Base-by-base conservation (phyloP, 2,329 filamentous ascomycete species). In the Thielaviopsis punctulata region DNA sequence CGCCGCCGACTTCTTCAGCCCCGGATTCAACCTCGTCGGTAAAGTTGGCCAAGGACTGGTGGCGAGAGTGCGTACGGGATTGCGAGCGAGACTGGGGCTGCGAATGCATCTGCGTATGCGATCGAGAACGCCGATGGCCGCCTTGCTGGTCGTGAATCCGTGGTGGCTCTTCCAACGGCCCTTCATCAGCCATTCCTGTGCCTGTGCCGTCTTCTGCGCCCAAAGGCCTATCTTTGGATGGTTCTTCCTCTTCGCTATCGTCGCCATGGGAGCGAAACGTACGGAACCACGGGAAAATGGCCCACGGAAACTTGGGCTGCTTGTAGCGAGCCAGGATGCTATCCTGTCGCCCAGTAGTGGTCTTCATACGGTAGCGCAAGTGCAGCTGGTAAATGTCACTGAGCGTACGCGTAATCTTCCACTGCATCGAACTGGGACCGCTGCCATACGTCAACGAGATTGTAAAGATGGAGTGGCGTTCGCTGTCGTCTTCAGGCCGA, bases 361-460 rank as follows among this genome's bases (percentile, higher is more conserved):
- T 77, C 55, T 89, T 83, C 51, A 94, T 73, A 63, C 92, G 94
- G 73, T 96, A 98, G 60, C 93, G 89, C 61, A 88, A 73, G 66
- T 98, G 92, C 33, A 98, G 71, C 60, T 95, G 94, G 59, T 86
- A 79, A 59, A 98, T 95, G 63, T 98, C 92, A 59, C 80, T 76
- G 39, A 96, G 76, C 9, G 86, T 89, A 51, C 92, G 78, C 60
- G 87, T 81, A 54, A 98, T 86, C 18, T 86, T 82, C 92, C 92
- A 98, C 62, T 86, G 86, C 93, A 98, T 96, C 53, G 92, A 78
- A 52, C 90, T 95, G 52, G 92, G 79, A 0, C 92, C 93, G 62
- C 86, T 96, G 13, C 92, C 92, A 63, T 98, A 98, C 63, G 98
- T 92, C 15, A 98, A 72, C 59, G 95, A 87, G 52, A 98, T 89